Evolutionary conservation across 2,329 filamentous ascomycete genomes (phyloP).

Genomic region (Fusarium musae): DNA sequence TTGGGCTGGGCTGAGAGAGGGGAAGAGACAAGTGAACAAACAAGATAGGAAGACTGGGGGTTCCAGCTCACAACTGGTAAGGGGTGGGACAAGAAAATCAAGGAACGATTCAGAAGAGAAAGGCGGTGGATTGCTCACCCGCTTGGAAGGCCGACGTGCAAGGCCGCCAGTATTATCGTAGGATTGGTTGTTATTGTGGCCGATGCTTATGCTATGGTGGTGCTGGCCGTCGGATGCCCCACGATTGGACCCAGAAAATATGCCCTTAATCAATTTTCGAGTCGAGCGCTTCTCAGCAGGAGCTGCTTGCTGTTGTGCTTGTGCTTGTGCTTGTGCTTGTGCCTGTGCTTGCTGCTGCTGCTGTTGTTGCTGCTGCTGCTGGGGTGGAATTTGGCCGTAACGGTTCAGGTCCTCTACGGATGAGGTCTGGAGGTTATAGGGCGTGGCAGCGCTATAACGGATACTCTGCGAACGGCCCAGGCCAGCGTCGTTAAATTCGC

Average conservation of each 20-base stretch:
- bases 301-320: constrained; percentile 42
- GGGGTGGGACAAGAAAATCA: constrained; percentile 46
- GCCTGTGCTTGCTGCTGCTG: no score
- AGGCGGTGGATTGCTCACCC: constrained; percentile 61
- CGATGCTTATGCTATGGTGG: constrained; percentile 46
- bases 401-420: constrained; percentile 56
- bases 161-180: constrained; percentile 63
- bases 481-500: constrained; percentile 57
- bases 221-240: constrained; percentile 42
- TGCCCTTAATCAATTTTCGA: constrained; percentile 65
- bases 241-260: constrained; percentile 58
- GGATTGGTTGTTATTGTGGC: constrained; percentile 43
- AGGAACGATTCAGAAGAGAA: constrained; percentile 55
- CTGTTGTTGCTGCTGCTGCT: constrained; percentile 45
- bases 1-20: constrained; percentile 32
- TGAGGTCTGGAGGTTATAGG: constrained; percentile 51
- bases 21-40: constrained; percentile 8
- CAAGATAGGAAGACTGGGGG: constrained; percentile 14
- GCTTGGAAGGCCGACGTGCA: constrained; percentile 67
- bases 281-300: constrained; percentile 61
- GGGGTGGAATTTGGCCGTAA: constrained; percentile 40
- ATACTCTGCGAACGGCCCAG: constrained; percentile 64
- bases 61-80: constrained; percentile 29
- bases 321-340: neutral
- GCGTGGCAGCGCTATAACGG: constrained; percentile 53